phyloP scores from a whole-genome alignment of 495 filamentous ascomycete genomes.

The Platismatia glauca region DNA sequence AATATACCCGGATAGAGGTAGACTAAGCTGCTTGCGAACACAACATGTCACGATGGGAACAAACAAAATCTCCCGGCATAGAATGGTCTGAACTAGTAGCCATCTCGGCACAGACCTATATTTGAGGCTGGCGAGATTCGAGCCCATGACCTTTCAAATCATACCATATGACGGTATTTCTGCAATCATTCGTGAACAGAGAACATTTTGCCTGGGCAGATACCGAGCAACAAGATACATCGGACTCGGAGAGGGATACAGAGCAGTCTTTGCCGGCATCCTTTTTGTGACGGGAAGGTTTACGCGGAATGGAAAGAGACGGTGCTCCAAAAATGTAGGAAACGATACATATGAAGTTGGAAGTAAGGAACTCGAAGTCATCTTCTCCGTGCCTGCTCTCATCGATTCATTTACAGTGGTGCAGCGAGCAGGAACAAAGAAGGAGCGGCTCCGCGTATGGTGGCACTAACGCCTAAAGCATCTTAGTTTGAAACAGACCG shows the following conservation, averaged over 20 bases:
- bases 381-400: no score
- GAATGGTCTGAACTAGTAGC: neutral
- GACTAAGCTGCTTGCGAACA: neutral
- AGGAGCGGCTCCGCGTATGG: neutral
- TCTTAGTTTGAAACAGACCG: neutral
- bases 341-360: no score
- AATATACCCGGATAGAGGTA: slow-evolving; percentile 1
- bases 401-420: no score
- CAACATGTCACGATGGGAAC: neutral
- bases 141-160: neutral
- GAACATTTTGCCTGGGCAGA: no score
- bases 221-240: no score
- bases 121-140: neutral
- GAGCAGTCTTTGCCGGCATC: no score
- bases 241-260: no score
- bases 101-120: neutral
- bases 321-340: no score
- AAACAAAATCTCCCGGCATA: neutral
- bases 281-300: no score
- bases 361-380: no score
- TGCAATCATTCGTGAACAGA: no score
- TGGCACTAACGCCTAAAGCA: neutral
- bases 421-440: neutral
- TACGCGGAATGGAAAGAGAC: no score
- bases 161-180: neutral